These are phyloP conservation scores for Beta vulgaris DNA, from an alignment of 148 eudicot genomes.

Conservation along the genomic window DNA sequence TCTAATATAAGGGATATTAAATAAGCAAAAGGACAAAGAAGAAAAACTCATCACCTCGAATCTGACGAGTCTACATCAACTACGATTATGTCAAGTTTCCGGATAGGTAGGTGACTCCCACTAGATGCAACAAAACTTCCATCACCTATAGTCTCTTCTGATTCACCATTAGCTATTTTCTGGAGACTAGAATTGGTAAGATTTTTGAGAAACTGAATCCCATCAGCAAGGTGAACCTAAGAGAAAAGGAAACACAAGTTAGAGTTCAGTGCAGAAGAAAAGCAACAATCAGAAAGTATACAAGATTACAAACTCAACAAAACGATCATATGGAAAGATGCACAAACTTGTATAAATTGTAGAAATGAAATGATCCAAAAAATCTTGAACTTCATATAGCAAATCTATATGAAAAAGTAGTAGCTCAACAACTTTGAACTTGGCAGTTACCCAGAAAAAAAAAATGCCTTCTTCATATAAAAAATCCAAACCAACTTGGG, in stretches of 20 bases:
- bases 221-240: constrained; percentile 84
- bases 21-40: not conserved
- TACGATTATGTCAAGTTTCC: constrained; percentile 55
- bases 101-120: constrained; percentile 18
- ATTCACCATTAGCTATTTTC: constrained; percentile 10
- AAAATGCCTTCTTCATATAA: not conserved
- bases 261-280: not conserved
- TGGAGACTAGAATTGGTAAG: constrained; percentile 25
- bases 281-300: not conserved
- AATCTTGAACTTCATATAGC: not conserved
- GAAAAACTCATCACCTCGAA: constrained; percentile 45
- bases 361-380: too few relatives aligned
- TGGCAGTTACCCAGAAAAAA: not conserved
- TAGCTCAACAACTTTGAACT: not conserved
- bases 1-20: not conserved
- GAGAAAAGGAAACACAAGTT: constrained; percentile 12
- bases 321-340: not conserved
- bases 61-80: constrained; percentile 96
- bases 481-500: not conserved
- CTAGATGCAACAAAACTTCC: constrained; percentile 15
- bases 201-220: constrained; percentile 63
- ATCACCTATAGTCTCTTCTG: constrained; percentile 24
- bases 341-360: not conserved
- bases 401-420: not conserved
- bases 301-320: not conserved